phyloP scores from a whole-genome alignment of 2,329 filamentous ascomycete genomes.

The Phialophora tarda region DNA sequence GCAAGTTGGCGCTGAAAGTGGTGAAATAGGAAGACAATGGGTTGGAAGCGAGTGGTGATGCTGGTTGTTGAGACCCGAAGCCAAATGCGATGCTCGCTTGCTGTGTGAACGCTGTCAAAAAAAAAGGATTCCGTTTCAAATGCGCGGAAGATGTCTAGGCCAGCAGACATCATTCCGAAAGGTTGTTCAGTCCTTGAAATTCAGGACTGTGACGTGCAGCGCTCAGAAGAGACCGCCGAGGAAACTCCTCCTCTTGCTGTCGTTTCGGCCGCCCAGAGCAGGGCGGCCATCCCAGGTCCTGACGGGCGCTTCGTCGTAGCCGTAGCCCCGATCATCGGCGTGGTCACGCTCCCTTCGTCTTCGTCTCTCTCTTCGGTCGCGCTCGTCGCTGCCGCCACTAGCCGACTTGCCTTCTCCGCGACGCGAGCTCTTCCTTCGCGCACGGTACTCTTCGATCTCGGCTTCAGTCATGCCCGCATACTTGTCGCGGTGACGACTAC shows the following conservation, averaged over 20 bases:
- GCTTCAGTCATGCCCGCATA: slow-evolving; percentile 49
- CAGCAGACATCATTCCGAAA: slow-evolving; percentile 5
- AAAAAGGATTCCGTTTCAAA: not conserved
- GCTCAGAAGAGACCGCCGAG: slow-evolving; percentile 37
- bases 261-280: slow-evolving; percentile 30
- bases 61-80: not conserved
- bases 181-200: not conserved
- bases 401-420: slow-evolving; percentile 35
- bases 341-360: slow-evolving; percentile 27
- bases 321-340: slow-evolving; percentile 32
- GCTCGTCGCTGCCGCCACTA: slow-evolving; percentile 37
- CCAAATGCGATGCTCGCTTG: slow-evolving; percentile 1
- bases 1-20: slow-evolving; percentile 3
- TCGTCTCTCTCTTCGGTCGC: slow-evolving; percentile 31
- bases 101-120: slow-evolving; percentile 6
- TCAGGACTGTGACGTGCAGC: too few species aligned
- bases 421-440: slow-evolving; percentile 35
- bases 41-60: slow-evolving; percentile 16
- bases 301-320: slow-evolving; percentile 39
- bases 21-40: slow-evolving; percentile 11
- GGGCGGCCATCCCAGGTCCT: slow-evolving; percentile 38
- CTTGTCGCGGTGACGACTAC: slow-evolving; percentile 48
- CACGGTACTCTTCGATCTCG: slow-evolving; percentile 48
- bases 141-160: not conserved
- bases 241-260: slow-evolving; percentile 39